These are phyloP conservation scores for Erysiphe pulchra DNA, from an alignment of 2,329 filamentous ascomycete species.

Conservation along the genomic window DNA sequence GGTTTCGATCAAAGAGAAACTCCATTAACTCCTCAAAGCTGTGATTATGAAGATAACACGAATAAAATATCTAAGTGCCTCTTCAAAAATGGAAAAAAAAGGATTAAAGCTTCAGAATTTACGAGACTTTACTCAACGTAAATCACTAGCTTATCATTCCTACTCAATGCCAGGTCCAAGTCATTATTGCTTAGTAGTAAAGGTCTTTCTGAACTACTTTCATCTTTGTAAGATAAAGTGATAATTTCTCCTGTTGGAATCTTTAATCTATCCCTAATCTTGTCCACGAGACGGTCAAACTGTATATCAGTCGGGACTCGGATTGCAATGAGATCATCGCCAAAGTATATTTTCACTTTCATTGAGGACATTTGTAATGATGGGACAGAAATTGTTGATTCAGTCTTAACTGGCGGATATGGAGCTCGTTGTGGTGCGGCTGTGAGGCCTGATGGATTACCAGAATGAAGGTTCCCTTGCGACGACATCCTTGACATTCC, in stretches of 20 bases:
- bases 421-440: constrained; percentile 22
- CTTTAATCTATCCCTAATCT: constrained; percentile 64
- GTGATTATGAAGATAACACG: too few species aligned
- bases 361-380: constrained; percentile 25
- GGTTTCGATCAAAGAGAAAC: too few species aligned
- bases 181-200: constrained; percentile 58
- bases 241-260: constrained; percentile 43
- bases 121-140: constrained; percentile 25
- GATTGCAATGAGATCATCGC: constrained; percentile 77
- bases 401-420: constrained; percentile 10
- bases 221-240: constrained; percentile 66
- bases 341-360: constrained; percentile 90
- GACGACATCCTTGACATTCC: constrained; percentile 39
- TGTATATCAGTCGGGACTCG: constrained; percentile 61
- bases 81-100: too few species aligned
- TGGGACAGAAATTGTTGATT: constrained; percentile 6
- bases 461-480: constrained; percentile 32
- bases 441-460: constrained; percentile 24
- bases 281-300: constrained; percentile 55
- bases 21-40: too few species aligned
- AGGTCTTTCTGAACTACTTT: constrained; percentile 39
- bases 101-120: too few species aligned
- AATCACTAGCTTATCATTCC: constrained; percentile 70
- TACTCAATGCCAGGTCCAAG: constrained; percentile 50
- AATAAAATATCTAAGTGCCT: too few species aligned